These are phyloP conservation scores for Raphanus sativus DNA, from an alignment of 345 rosid species.

Conservation along the genomic window DNA sequence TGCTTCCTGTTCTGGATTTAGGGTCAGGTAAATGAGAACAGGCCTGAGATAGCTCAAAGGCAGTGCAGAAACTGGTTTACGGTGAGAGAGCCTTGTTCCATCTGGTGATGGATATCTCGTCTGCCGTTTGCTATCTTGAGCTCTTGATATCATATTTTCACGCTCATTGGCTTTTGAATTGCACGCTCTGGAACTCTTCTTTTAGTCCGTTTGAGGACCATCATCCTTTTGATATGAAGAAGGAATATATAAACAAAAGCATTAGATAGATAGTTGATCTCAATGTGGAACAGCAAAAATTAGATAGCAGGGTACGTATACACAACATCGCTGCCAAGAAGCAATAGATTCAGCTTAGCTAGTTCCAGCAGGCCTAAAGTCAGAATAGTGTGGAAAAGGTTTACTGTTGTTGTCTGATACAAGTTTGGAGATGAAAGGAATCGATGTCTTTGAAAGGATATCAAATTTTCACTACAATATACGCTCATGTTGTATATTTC, in stretches of 20 bases:
- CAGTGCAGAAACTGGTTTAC: slow-evolving; percentile 79
- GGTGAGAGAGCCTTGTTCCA: slow-evolving; percentile 43
- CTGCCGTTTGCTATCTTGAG: slow-evolving; percentile 30
- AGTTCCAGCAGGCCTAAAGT: slow-evolving; percentile 50
- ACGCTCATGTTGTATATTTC: neutral
- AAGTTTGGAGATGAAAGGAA: neutral
- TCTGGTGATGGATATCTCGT: slow-evolving; percentile 72
- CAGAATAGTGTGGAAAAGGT: slow-evolving; percentile 39
- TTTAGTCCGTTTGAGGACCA: slow-evolving; percentile 39
- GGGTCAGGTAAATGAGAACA: slow-evolving; percentile 41
- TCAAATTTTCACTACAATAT: neutral
- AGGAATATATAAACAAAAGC: neutral
- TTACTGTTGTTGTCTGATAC: slow-evolving; percentile 27
- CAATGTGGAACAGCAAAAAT: neutral
- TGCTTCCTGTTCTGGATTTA: slow-evolving; percentile 45
- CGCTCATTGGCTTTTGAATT: slow-evolving; percentile 44
- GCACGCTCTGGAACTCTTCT: slow-evolving; percentile 45
- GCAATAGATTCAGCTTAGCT: slow-evolving; percentile 64
- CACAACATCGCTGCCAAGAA: slow-evolving; percentile 27
- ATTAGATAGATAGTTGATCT: neutral
- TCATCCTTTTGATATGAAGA: slow-evolving; percentile 41
- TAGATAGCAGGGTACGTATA: neutral
- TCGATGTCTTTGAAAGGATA: neutral
- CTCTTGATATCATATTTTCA: slow-evolving; percentile 43
- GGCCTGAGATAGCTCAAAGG: slow-evolving; percentile 72